These are phyloP conservation scores for Microcera coccophila DNA, from an alignment of 2,329 filamentous ascomycete genomes.

Conservation along the genomic window DNA sequence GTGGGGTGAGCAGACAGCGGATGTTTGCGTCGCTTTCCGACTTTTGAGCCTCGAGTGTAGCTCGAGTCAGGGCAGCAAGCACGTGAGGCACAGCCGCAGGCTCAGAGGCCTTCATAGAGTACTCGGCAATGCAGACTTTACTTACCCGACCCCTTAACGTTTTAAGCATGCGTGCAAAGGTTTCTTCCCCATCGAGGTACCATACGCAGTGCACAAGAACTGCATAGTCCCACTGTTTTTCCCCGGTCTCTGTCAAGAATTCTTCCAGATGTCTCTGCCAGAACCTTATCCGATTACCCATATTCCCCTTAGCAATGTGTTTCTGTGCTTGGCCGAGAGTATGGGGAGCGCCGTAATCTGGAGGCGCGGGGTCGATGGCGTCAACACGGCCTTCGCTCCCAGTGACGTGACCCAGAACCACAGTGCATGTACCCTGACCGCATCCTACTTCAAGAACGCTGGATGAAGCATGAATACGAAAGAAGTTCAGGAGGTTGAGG, in stretches of 20 bases:
- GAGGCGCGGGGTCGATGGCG: conserved; percentile 49
- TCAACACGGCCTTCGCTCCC: conserved; percentile 43
- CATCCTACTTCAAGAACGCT: conserved; percentile 56
- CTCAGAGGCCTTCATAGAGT: conserved; percentile 33
- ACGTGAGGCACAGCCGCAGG: conserved; percentile 45
- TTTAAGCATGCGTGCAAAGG: conserved; percentile 21
- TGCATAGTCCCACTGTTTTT: conserved; percentile 38
- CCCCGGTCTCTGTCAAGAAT: conserved; percentile 26
- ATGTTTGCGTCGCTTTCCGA: conserved; percentile 42
- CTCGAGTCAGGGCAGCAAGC: conserved; percentile 46
- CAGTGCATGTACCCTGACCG: conserved; percentile 56
- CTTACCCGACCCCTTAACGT: conserved; percentile 19
- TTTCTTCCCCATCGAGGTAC: conserved; percentile 45
- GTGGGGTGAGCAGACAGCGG: conserved; percentile 42
- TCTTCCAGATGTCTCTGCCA: conserved; percentile 34
- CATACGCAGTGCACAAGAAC: conserved; percentile 51
- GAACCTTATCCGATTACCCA: conserved; percentile 44
- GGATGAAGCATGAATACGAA: too few species aligned
- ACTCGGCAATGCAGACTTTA: conserved; percentile 25
- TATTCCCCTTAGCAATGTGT: conserved; percentile 36
- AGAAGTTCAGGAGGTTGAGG: too few species aligned
- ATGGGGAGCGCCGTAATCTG: conserved; percentile 48
- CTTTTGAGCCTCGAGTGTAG: conserved; percentile 41
- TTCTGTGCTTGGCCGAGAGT: conserved; percentile 48
- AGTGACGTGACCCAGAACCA: conserved; percentile 47